Evolutionary conservation across 768 basidiomycete genomes (phyloP).

Genomic region (Chiua virens): DNA sequence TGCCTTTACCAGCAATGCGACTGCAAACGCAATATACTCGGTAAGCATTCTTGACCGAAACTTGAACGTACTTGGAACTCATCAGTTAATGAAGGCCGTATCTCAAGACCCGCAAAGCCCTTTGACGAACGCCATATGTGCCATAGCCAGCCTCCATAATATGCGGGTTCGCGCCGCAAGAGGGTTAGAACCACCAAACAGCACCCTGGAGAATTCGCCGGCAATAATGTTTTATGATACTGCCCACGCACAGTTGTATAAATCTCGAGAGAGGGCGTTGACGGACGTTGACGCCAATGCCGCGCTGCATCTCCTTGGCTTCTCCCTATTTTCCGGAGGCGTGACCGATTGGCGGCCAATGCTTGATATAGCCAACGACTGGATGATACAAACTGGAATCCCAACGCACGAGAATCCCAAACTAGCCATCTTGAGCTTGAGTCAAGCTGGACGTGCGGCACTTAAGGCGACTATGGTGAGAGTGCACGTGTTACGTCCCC

Average conservation of each 20-base stretch:
- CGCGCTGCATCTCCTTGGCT: constrained; percentile 73
- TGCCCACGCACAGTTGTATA: constrained; percentile 63
- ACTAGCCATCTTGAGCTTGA: constrained; percentile 55
- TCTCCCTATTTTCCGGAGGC: constrained; percentile 70
- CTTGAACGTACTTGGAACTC: constrained; percentile 11
- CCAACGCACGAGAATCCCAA: constrained; percentile 64
- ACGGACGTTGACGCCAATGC: constrained; percentile 73
- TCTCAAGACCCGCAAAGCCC: constrained; percentile 67
- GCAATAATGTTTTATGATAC: constrained; percentile 67
- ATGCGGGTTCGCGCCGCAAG: constrained; percentile 60
- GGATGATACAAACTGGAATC: constrained; percentile 69
- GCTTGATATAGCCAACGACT: constrained; percentile 71
- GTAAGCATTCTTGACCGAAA: constrained; percentile 42
- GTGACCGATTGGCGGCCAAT: constrained; percentile 67
- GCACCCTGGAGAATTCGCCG: constrained; percentile 54
- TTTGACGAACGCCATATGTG: constrained; percentile 71
- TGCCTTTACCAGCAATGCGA: constrained; percentile 59
- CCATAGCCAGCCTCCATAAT: constrained; percentile 71
- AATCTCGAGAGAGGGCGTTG: constrained; percentile 53
- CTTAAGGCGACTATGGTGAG: constrained; percentile 75
- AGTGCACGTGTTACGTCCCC: constrained; percentile 10
- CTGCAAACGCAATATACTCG: constrained; percentile 63
- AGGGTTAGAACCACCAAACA: constrained; percentile 56
- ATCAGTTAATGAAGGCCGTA: constrained; percentile 39
- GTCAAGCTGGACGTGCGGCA: constrained; percentile 51